Base-by-base conservation (phyloP, 495 filamentous ascomycete genomes). In the Hypoxylon intermedium region DNA sequence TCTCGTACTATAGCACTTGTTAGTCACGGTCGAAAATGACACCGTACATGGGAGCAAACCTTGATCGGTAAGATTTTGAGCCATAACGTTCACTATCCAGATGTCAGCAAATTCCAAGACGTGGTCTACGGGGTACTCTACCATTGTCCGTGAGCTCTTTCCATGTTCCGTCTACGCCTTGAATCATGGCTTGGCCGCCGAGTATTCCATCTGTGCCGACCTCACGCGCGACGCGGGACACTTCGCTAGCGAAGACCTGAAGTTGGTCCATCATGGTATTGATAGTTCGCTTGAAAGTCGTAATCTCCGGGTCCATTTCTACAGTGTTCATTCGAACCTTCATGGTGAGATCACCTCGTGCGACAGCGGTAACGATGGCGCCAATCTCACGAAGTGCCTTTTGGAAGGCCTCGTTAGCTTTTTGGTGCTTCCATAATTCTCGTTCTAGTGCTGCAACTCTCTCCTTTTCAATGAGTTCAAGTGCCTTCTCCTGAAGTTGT, bases 251-350 rank as follows among this genome's bases (percentile, higher is more conserved):
- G 75, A 98, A 98, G 47, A 94, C 89, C 72, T 97, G 93, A 50
- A 98, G 82, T 77, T 98, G 94, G 71, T 98, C 94, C 84, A 98
- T 96, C 94, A 99, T 99, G 49, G 88, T 96, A 69, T 99, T 99
- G 78, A 91, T 87, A 34, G 93, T 97, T 52, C 90, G 87, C 79
- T 99, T 99, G 83, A 99, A 99, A 3, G 89, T 93, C n/a, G 90
- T 91, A 67, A 99, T 99, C 80, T 99, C 95, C 0, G 94, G 93
- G 81, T 99, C 94, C 90, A 97, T 94, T 75, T 99, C 94, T 65
- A 92, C 85, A 6, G 90, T 89, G 71, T 98, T 93, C 65, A 99
- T 94, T 41, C 93, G 86, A 47, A 98, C 95, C 76, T 98, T 98
- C 83, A 96, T 97, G 72, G 91, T 96, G 47, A 99, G 80, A 70